Conservation (phyloP, 78 protist species). For the Parvularia atlantis region DNA sequence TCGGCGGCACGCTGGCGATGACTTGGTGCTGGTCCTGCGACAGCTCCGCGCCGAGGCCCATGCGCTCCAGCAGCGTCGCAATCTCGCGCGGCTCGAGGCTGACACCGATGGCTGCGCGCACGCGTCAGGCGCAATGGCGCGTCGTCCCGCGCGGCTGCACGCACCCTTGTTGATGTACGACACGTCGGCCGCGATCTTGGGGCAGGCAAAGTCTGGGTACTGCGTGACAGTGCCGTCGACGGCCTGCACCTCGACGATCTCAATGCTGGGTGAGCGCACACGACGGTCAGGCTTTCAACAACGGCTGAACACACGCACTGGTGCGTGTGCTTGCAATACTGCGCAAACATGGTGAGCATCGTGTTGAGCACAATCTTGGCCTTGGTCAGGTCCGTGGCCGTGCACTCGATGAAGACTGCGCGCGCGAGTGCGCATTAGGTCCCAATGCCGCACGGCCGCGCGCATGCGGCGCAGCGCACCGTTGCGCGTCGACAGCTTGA, state of each 20-base stretch:
- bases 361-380: slow-evolving; percentile 84
- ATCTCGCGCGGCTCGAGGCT: slow-evolving; percentile 10
- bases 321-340: slow-evolving; percentile 56
- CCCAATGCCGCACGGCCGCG: too few relatives aligned
- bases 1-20: slow-evolving; percentile 53
- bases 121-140: background rate
- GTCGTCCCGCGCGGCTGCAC: too few relatives aligned
- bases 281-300: background rate
- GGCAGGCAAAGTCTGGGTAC: slow-evolving; percentile 1
- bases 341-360: slow-evolving; percentile 81
- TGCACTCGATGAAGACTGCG: slow-evolving; percentile 97
- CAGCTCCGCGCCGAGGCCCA: slow-evolving; percentile 21
- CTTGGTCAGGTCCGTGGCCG: slow-evolving; percentile 89
- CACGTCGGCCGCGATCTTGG: background rate
- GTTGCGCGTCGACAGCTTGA: slow-evolving; percentile 21
- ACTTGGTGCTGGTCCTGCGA: slow-evolving; percentile 4
- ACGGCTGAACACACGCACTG: slow-evolving; percentile 7
- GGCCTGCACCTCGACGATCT: too few relatives aligned
- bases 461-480: too few relatives aligned
- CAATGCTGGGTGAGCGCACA: slow-evolving; percentile 12
- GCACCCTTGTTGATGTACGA: slow-evolving; percentile 27
- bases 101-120: slow-evolving; percentile 29
- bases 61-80: slow-evolving; percentile 15
- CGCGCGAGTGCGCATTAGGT: too few relatives aligned
- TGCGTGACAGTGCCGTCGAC: too few relatives aligned